A percentile compares a stretch with the other conserved stretches of the same genome.
Conservation (phyloP, 805 yeast species). For the Yarrowia alimentaria region DNA sequence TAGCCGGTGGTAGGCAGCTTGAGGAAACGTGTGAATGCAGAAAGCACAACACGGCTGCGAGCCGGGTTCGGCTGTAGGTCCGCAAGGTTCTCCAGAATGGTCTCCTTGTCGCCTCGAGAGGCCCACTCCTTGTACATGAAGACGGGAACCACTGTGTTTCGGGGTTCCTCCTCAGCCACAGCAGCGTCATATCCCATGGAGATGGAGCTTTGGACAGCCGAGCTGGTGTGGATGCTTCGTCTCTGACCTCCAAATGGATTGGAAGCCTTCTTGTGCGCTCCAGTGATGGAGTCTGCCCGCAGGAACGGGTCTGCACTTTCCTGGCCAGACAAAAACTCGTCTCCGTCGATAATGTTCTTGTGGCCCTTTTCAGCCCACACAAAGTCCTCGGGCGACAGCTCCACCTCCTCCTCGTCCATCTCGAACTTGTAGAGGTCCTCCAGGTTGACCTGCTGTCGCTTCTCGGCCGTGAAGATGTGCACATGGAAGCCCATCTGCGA, state of each 20-base stretch:
- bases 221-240: slow-evolving; percentile 5
- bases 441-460: slow-evolving; percentile 66
- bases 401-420: slow-evolving; percentile 26
- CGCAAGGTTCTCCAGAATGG: background rate
- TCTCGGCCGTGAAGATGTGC: slow-evolving; percentile 69
- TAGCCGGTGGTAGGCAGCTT: background rate
- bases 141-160: background rate
- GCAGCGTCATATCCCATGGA: background rate
- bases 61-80: background rate
- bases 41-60: background rate
- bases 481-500: slow-evolving; percentile 59
- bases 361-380: slow-evolving; percentile 6
- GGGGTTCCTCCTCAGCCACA: background rate
- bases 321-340: slow-evolving; percentile 15
- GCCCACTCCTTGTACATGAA: slow-evolving; percentile 21
- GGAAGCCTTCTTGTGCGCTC: slow-evolving; percentile 10
- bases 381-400: slow-evolving; percentile 11
- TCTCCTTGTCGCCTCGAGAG: background rate
- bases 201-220: no score
- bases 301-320: slow-evolving; percentile 10
- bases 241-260: slow-evolving; percentile 21
- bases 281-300: slow-evolving; percentile 2
- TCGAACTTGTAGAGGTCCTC: slow-evolving; percentile 49
- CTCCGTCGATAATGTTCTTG: slow-evolving; percentile 9
- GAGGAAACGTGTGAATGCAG: background rate